phyloP scores from a whole-genome alignment of 2,329 filamentous ascomycete genomes.

The Didymella segeticola region DNA sequence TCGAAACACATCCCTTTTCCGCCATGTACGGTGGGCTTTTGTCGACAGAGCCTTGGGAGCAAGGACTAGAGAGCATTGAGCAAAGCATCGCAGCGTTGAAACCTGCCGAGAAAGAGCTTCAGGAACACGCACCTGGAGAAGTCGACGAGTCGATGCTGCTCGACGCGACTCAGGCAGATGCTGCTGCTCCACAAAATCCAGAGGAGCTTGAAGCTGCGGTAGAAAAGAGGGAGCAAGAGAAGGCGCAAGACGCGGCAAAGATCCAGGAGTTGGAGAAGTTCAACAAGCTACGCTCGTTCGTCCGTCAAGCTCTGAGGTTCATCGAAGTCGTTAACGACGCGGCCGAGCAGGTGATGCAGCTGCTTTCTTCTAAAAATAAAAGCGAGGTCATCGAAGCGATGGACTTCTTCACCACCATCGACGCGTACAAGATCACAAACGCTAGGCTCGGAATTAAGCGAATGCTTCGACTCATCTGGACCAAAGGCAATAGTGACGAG shows the following conservation, averaged over 20 bases:
- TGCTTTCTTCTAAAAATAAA: slow-evolving; percentile 95
- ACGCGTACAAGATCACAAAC: slow-evolving; percentile 95
- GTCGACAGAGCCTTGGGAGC: slow-evolving; percentile 83
- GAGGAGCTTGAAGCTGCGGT: slow-evolving; percentile 75
- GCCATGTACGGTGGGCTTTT: slow-evolving; percentile 74
- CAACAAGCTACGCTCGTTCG: slow-evolving; percentile 87
- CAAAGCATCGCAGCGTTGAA: slow-evolving; percentile 80
- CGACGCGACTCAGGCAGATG: slow-evolving; percentile 81
- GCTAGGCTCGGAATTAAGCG: slow-evolving; percentile 90
- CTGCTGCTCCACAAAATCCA: slow-evolving; percentile 54
- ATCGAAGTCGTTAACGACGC: slow-evolving; percentile 89
- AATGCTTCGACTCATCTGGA: slow-evolving; percentile 98
- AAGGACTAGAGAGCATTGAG: slow-evolving; percentile 81
- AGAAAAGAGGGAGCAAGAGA: slow-evolving; percentile 58
- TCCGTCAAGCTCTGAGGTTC: slow-evolving; percentile 90
- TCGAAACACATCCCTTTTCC: slow-evolving; percentile 88
- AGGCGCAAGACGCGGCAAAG: slow-evolving; percentile 73
- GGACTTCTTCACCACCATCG: slow-evolving; percentile 95
- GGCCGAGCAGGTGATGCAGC: slow-evolving; percentile 80
- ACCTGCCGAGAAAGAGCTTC: slow-evolving; percentile 77
- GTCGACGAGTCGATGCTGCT: slow-evolving; percentile 82
- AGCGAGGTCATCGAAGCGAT: slow-evolving; percentile 98
- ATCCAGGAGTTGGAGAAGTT: slow-evolving; percentile 88
- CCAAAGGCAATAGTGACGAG: slow-evolving; percentile 98
- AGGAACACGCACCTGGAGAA: slow-evolving; percentile 68